Conservation (phyloP, 768 basidiomycete species). For the Panus rudis region DNA sequence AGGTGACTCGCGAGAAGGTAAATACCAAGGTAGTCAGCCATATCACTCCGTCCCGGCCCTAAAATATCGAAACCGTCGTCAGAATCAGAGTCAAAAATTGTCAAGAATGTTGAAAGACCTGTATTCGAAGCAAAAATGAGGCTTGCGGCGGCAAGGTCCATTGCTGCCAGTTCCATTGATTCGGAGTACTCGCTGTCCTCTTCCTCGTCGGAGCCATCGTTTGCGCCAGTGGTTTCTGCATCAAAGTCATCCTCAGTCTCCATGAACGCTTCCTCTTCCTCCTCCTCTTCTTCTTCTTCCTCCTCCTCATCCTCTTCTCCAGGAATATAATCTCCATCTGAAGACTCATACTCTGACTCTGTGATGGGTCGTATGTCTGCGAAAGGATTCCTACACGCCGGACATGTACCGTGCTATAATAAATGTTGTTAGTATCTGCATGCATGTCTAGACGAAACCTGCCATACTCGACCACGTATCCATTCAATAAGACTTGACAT, state of each 20-base stretch:
- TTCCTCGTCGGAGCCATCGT: constrained; percentile 32
- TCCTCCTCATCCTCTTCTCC: constrained; percentile 40
- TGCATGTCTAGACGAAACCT: constrained; percentile 4
- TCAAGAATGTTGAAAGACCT: not conserved
- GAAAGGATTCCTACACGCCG: constrained; percentile 57
- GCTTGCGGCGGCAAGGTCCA: constrained; percentile 28
- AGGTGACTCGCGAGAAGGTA: no score
- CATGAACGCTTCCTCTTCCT: constrained; percentile 33
- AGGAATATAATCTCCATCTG: constrained; percentile 63
- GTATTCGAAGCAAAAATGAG: no score
- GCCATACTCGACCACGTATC: constrained; percentile 47
- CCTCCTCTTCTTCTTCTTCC: constrained; percentile 35
- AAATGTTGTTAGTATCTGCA: not conserved
- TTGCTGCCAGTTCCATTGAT: constrained; percentile 33
- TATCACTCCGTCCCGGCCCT: no score
- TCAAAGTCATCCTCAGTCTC: no score
- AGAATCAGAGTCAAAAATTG: not conserved
- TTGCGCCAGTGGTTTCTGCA: no score
- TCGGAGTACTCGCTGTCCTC: constrained; percentile 29
- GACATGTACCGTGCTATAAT: constrained; percentile 64
- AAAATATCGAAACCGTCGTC: not conserved
- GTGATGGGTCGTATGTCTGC: constrained; percentile 43
- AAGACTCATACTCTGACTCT: constrained; percentile 57
- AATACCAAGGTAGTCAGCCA: no score
- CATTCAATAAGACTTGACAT: constrained; percentile 51